Base-by-base conservation (phyloP, 1,284 basidiomycete species). In the Trichosporon asahii region DNA sequence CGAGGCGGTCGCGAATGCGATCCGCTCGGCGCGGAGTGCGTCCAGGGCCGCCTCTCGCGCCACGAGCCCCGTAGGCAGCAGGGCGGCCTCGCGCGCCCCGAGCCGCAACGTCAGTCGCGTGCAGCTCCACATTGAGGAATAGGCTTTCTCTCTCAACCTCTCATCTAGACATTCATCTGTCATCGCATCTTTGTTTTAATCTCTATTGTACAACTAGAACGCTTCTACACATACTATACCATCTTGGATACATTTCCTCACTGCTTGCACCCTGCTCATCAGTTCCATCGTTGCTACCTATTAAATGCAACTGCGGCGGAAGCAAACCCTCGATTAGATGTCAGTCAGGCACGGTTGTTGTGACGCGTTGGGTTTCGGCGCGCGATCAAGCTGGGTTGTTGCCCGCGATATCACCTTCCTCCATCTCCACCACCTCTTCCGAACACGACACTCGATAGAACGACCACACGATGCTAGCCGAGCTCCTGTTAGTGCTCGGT, bases 401-500 rank as follows among this genome's bases (percentile, higher is more conserved):
- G 6, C 25, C 25, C 9, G 31, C 35, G 14, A 37, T 12, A 37
- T 14, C 35, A 37, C 35, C 35, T 37, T 14, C 57, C 12, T 4
- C 29, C 11, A 3, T 6, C 11, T n/a, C 12, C 57, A 21, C 15
- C 57, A n/a, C 29, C 27, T 18, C 27, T 31, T 11, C 15, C 25
- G 11, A 33, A 9, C 35, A 14, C 35, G 35, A 12, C 14, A 61
- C 55, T 27, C 23, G 23, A 55, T 21, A 3, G 4, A 15, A n/a
- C 40, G 18, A n/a, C 40, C 53, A 18, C 6, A 35, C 65, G n/a
- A 89, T 94, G 92, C 91, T 95, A 73, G 90, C 92, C 74, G 93
- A 95, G 83, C 85, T 94, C 65, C 87, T 95, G 60, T 88, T 94
- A 67, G 86, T 94, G 65, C 89, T 95, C 63, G 89, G 90, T 2